Evolutionary conservation across 495 filamentous ascomycete species (phyloP), one percentile per base, ranked within the genome.

Genomic region (Aspergillus homomorphus): DNA sequence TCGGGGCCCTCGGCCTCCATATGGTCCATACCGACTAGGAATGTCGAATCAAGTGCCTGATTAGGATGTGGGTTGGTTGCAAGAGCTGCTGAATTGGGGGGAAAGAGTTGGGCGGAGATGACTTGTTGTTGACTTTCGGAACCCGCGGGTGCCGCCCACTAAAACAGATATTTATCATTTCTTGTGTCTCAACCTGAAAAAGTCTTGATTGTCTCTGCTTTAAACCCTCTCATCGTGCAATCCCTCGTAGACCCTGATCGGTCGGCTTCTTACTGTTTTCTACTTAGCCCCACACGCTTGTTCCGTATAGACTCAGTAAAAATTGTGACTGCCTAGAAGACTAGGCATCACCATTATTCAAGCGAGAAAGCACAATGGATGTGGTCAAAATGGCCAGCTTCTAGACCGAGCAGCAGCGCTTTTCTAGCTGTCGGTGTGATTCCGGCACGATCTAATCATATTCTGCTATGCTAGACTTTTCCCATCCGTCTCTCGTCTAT

Each of bases 1-100:
- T 76, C 73, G 57, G 74, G 67, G 22, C 64, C 70, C 58, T 68
- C 73, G 62, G 66, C 46, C 10, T 75, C 75, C 75, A 77, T 75
- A 28, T 45, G 10, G 42, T 42, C 43, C 16, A 58, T 42, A 23
- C 16, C 24, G 16, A 19, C 0, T 33, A 24, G n/a, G 7, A 45
- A 28, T 24, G 14, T 22, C 33, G 52, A n/a, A 9, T 53, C 7
- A 26, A 23, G 22, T 22, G 22, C 22, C 19, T 45, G n/a, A 14
- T 23, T 30, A 10, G 48, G 9, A 49, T 16, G 45, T 18, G 48
- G 24, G n/a, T 23, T 21, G 28, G 46, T 28, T 21, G 18, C 10
- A 28, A 5, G 14, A 8, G 54, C 45, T 24, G 18, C 42, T 43
- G 21, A n/a, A 20, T 10, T 42, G 21, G 16, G 49, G 45, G 44